Evolutionary conservation across 1,139 yeast species (phyloP), one percentile per base, ranked within the genome.

Genomic region (Nematodospora anomalae): DNA sequence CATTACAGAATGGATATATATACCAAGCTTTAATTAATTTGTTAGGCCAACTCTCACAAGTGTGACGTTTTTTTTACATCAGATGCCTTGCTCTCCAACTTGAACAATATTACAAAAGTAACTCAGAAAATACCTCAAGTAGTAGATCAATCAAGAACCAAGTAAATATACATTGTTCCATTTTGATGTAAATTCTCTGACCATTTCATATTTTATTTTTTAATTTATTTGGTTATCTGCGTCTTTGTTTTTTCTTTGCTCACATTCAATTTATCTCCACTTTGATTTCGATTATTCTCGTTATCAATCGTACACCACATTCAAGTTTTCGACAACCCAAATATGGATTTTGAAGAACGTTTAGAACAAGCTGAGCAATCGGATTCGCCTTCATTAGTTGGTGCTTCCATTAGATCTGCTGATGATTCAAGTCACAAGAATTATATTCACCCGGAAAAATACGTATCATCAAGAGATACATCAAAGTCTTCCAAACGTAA

Each of bases 341-440:
- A 26, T 30, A 76, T 76, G 81, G 79, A 76, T 54, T 67, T 74
- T 52, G 80, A 76, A 60, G 67, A 69, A 50, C 79, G 76, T 53
- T 64, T 74, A 46, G 75, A 74, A 54, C 68, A 67, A 46, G 78
- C 76, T 11, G 78, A 75, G 50, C 65, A 61, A 47, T 62, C 67
- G 37, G 58, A 67, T 13, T 55, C 68, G n/a, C 81, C 82, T n/a
- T 74, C 81, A 16, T 62, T 77, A 43, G 76, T 77, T 27, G 83
- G 83, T 4, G 59, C 78, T 4, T 71, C 79, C 10, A 57, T 77
- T 30, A 62, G 82, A 49, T 73, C 76, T 18, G 76, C 76, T 16
- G 77, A 71, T 47, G 77, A 71, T 46, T 67, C 74, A 10, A 49
- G 62, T 26, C 76, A 71, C 49, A 62, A 67, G 40, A 71, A 71